Evolutionary conservation across 1,284 basidiomycete genomes (phyloP), one percentile per base, ranked within the genome.

Genomic region (Pseudozyma pruni): DNA sequence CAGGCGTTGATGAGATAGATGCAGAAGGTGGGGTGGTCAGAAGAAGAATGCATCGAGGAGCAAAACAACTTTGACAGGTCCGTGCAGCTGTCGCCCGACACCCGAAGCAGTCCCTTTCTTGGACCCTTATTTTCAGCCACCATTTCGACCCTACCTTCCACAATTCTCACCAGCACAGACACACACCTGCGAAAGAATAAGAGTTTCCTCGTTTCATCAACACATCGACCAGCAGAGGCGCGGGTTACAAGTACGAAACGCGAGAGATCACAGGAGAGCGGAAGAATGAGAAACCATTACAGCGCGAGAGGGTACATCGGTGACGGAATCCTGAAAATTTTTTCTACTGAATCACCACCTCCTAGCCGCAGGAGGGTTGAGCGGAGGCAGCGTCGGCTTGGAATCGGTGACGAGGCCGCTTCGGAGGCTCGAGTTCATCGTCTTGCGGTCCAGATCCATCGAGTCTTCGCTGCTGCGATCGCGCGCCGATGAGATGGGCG

Each of bases 401-500:
- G 60, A 17, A 44, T 72, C 69, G 6, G 38, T 34, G 1, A 53
- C 46, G 14, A 63, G 37, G 1, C 62, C 58, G 25, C 54, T 59
- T 16, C 69, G 40, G 33, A 72, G 31, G 33, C 49, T 51, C 8
- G 57, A 58, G 2, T 45, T 49, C 41, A 59, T 49, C 34, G 63
- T 52, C 35, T 67, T 72, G 22, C 69, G 53, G 35, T 72, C 69
- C 19, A 58, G 38, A 29, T 66, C 62, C 40, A 60, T n/a, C 32
- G 17, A 17, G 33, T 70, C 67, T 25, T 63, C 67, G 35, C 42
- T 33, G 31, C 42, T 34, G n/a, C 60, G 38, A 22, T 49, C 56
- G 34, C 67, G 46, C 19, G 67, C 67, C 4, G 67, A 70, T 17
- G 56, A 63, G 60, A 70, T 70, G 41, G 67, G 67, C 25, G 67